Base-by-base conservation (phyloP, 164 flowering plant genomes). In the Protea cynaroides region DNA sequence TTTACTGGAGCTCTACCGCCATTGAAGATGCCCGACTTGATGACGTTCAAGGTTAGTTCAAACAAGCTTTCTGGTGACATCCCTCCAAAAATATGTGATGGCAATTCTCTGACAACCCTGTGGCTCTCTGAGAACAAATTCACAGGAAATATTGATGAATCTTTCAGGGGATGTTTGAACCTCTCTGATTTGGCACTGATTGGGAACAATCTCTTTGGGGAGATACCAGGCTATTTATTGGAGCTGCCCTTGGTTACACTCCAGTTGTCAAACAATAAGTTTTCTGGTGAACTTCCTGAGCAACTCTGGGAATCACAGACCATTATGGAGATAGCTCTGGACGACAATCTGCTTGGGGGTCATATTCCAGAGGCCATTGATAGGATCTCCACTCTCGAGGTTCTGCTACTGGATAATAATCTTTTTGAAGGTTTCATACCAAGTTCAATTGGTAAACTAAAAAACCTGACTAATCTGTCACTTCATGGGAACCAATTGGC, bases 61-160 rank as follows among this genome's bases (percentile, higher is more conserved):
- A 83, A 83, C 62, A 71, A 65, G 74, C 84, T 86, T 67, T 79
- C 83, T 1, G 88, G 90, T 8, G 82, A 78, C 56, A 65, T 86
- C 44, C 65, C 82, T 24, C 68, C 68, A 15, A 79, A 75, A 63
- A 67, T 86, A 66, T 86, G 90, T 65, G 46, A 75, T 64, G 70
- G 81, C 25, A 57, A 59, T 54, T 69, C 80, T 23, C 44, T 86
- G 64, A 19, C 71, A 11, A 63, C 15, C 38, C 70, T 86, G 43
- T 23, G 56, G 56, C 72, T 83, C 47, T 76, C 84, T 18, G 76
- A 74, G 51, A 86, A 86, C 63, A 57, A 65, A 57, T 76, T 83
- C 64, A 77, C 72, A 22, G 88, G 88, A 47, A 67, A 52, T 53
- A 76, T 86, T 50, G 69, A 69, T 7, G 58, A 69, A 19, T 72